Percentiles rank a stretch among this genome's conserved stretches.
Conservation (phyloP, 441 rosid species). For the Arabidopsis lyrata region DNA sequence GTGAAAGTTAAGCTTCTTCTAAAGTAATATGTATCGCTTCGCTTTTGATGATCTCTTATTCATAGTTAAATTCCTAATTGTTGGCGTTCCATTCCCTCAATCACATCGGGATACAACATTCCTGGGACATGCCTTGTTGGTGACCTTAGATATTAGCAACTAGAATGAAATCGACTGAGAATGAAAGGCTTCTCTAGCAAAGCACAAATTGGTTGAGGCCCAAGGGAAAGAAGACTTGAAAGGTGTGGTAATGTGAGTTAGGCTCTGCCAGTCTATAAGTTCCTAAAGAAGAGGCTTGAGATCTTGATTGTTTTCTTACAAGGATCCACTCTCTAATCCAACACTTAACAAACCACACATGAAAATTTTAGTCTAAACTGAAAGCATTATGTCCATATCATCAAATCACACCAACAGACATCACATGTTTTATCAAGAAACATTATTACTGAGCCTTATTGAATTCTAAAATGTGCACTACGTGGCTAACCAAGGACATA, state of each 20-base stretch:
- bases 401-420: not conserved
- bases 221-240: no score
- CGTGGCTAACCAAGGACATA: not conserved
- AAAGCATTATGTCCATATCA: not conserved
- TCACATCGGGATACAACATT: no score
- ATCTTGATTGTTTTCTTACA: not conserved
- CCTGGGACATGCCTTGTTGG: no score
- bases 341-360: not conserved
- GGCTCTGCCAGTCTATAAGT: not conserved
- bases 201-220: no score
- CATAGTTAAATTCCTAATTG: not conserved
- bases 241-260: no score
- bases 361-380: not conserved
- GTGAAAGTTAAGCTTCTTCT: slow-evolving; percentile 33
- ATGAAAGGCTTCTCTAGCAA: no score
- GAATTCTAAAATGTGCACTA: not conserved
- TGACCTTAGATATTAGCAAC: no score
- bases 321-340: not conserved
- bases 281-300: not conserved
- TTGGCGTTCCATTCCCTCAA: no score
- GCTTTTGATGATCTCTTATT: slow-evolving; percentile 16
- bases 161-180: no score
- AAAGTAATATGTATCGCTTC: slow-evolving; percentile 33
- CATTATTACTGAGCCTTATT: not conserved
- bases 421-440: not conserved